Conservation (phyloP, 2,329 filamentous ascomycete genomes). For the Periglandula ipomoeae region DNA sequence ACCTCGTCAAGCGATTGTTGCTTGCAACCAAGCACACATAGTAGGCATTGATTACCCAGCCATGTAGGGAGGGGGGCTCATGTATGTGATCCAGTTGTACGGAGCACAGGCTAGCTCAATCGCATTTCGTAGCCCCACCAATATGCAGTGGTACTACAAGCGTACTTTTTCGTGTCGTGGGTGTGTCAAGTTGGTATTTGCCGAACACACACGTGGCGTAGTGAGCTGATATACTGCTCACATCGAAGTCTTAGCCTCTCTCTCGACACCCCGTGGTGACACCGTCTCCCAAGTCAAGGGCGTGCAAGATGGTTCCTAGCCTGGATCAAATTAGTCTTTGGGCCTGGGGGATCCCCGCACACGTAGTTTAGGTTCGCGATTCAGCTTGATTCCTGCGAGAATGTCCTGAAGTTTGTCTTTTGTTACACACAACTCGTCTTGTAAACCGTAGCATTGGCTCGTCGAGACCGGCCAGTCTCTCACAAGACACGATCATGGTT, state of each 20-base stretch:
- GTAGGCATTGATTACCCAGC: too few relatives aligned
- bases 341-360: background rate
- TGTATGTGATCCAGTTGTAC: too few relatives aligned
- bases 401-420: background rate
- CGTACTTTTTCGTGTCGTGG: background rate
- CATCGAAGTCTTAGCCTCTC: background rate
- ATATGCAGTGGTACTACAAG: background rate
- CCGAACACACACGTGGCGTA: constrained; percentile 1
- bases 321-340: background rate
- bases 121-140: too few relatives aligned
- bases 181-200: background rate
- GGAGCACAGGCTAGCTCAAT: too few relatives aligned
- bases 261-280: background rate
- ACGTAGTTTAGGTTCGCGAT: background rate
- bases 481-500: background rate
- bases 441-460: background rate
- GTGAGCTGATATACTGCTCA: background rate
- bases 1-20: too few relatives aligned
- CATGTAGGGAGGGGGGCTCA: too few relatives aligned
- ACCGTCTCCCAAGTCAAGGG: background rate
- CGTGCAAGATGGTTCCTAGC: background rate
- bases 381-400: background rate
- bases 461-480: background rate
- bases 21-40: too few relatives aligned
- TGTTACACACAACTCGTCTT: background rate